Percentiles rank a stretch among this genome's conserved stretches.
These are phyloP conservation scores for Tilletia indica DNA, from an alignment of 1,284 basidiomycete species.

Conservation along the genomic window DNA sequence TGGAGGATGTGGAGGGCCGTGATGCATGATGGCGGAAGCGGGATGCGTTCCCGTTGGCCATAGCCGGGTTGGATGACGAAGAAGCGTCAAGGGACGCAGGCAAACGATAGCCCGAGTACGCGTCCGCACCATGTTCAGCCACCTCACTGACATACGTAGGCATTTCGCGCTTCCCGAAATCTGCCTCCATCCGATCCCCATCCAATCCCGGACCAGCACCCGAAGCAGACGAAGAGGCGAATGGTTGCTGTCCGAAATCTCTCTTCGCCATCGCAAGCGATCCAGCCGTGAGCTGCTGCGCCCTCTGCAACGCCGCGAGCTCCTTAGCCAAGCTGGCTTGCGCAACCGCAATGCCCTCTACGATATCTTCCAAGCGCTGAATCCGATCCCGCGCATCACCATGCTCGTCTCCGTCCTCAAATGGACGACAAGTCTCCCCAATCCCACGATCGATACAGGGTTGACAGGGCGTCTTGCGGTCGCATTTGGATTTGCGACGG, in stretches of 20 bases:
- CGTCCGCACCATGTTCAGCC: background rate
- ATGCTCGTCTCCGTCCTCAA: slow-evolving; percentile 49
- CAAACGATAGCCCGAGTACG: slow-evolving; percentile 2
- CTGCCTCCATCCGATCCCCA: background rate
- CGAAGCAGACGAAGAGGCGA: background rate
- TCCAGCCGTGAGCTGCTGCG: slow-evolving; percentile 16
- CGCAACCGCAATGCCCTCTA: slow-evolving; percentile 48
- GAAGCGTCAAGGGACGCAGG: background rate
- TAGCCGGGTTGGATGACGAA: background rate
- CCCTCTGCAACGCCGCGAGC: slow-evolving; percentile 25
- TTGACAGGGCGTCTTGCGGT: slow-evolving; percentile 42
- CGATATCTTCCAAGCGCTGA: slow-evolving; percentile 48
- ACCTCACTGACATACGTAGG: background rate
- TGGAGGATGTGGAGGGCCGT: background rate
- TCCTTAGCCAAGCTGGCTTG: slow-evolving; percentile 45
- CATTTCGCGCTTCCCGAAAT: background rate
- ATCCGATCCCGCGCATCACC: slow-evolving; percentile 49
- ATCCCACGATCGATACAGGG: slow-evolving; percentile 51
- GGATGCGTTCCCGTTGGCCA: background rate
- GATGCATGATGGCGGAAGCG: background rate
- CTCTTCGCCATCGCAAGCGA: slow-evolving; percentile 15
- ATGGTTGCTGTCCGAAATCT: no score
- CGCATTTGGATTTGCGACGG: slow-evolving; percentile 39
- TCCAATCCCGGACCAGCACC: background rate
- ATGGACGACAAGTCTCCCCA: slow-evolving; percentile 43